Conservation (phyloP, 2,329 filamentous ascomycete species). For the Cladosporium sp. region DNA sequence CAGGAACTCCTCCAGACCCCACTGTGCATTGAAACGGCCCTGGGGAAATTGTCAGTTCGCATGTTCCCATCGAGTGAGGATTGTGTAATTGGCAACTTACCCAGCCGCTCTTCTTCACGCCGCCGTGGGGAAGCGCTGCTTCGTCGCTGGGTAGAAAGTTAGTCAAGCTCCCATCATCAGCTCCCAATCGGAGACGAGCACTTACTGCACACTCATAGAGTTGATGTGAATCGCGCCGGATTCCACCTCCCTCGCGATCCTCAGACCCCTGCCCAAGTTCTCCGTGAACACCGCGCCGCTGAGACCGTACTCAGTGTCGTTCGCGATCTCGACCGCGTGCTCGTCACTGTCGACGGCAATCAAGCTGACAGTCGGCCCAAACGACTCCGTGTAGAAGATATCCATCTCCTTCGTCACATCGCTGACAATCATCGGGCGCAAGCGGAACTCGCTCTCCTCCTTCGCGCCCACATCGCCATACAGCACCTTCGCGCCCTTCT, state of each 20-base stretch:
- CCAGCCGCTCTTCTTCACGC: conserved; percentile 45
- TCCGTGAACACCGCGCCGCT: conserved; percentile 65
- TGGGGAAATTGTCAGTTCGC: not conserved
- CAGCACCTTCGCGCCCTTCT: conserved; percentile 53
- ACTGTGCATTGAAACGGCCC: conserved; percentile 41
- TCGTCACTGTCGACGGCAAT: conserved; percentile 61
- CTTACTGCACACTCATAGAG: conserved; percentile 42
- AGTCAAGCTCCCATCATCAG: not conserved
- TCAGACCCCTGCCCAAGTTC: conserved; percentile 48
- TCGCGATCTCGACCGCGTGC: conserved; percentile 66
- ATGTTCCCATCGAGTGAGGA: not conserved
- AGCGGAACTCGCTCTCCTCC: conserved; percentile 26
- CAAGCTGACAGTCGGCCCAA: conserved; percentile 67
- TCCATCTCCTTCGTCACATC: conserved; percentile 67
- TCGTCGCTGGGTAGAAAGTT: conserved; percentile 33
- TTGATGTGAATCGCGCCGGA: conserved; percentile 54
- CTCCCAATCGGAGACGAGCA: not conserved
- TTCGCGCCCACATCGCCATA: conserved; percentile 40
- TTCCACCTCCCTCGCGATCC: conserved; percentile 45
- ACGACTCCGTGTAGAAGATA: conserved; percentile 67
- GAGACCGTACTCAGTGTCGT: conserved; percentile 77
- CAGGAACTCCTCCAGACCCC: conserved; percentile 44
- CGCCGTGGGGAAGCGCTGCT: conserved; percentile 42
- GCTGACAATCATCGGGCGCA: conserved; percentile 63
- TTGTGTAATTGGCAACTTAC: not conserved